Conservation (phyloP, 805 yeast species). For the Yarrowia sp. region DNA sequence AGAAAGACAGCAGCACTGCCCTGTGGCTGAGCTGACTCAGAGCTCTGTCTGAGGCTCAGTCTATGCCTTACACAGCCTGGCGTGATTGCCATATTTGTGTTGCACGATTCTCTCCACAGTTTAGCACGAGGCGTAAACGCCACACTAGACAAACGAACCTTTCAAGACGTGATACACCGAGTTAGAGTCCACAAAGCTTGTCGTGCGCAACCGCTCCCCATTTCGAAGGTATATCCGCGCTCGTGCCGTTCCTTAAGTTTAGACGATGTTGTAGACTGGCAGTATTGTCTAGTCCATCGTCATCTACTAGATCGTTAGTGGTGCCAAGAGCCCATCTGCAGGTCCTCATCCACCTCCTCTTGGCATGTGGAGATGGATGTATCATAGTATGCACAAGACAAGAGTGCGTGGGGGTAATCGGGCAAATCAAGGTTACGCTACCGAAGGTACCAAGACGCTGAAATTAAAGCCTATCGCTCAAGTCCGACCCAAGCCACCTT, state of each 20-base stretch:
- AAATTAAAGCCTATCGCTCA: neutral
- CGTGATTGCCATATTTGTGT: neutral
- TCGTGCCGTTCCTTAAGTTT: neutral
- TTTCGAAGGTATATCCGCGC: conserved; percentile 13
- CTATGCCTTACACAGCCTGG: neutral
- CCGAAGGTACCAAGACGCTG: neutral
- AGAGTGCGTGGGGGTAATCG: neutral
- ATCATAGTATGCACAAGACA: neutral
- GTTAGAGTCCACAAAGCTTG: conserved; percentile 16
- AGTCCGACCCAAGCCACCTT: neutral
- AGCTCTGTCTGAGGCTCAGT: neutral
- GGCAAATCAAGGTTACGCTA: neutral
- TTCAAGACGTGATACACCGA: conserved; percentile 7
- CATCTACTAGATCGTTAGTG: neutral
- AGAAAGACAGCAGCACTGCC: no score
- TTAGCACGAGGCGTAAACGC: neutral
- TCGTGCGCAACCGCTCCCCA: neutral
- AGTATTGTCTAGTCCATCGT: no score
- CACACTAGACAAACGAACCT: neutral
- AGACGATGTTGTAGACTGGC: no score
- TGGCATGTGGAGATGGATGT: conserved; percentile 2
- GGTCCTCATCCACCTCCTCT: conserved; percentile 7
- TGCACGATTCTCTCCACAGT: neutral
- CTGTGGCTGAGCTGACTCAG: neutral
- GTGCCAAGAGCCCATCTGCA: conserved; percentile 6